Base-by-base conservation (phyloP, 768 basidiomycete species). In the Trametes cubensis region DNA sequence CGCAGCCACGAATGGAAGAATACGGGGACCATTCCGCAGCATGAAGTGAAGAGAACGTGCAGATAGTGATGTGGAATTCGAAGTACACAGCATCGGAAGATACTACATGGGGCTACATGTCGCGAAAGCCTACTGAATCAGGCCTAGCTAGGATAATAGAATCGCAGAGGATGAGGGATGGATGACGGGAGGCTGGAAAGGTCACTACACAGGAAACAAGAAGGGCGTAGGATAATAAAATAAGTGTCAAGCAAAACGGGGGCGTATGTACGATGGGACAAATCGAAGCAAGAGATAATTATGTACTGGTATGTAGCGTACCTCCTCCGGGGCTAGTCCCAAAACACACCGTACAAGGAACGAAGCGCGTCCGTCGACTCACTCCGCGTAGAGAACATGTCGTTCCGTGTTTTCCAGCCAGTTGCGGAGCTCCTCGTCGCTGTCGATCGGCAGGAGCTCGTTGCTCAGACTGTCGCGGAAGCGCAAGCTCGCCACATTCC, bases 331-430 rank as follows among this genome's bases (percentile, higher is more conserved):
- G n/a, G 34, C 25, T 25, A 51, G 39, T 53, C 55, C 55, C 40
- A 46, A 14, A 41, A 23, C 52, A 20, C 14, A 38, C 41, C 30
- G 23, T 30, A 53, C 48, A 39, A 13, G 26, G 6, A 17, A 8
- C 13, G n/a, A 18, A 18, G 25, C 21, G 28, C 25, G 18, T 11
- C 21, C 41, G 41, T 7, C 42, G n/a, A 20, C 23, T 79, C 69
- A 92, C 68, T 89, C 88, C 52, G 92, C 91, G 69, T 87, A 94
- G 66, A 95, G 77, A 49, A 94, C 84, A 73, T 93, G 87, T 73
- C 91, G 92, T 63, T 94, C 90, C 38, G 90, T 86, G 50, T 80
- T 81, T 63, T 86, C 85, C 74, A 95, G 78, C 93, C 93, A 95
- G 26, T 78, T 77, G 60, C 83, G 79, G 61, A 94, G 76, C 49